Percentiles rank a stretch among this genome's conserved stretches.
phyloP scores from a whole-genome alignment of 2,329 filamentous ascomycete genomes.

The Colletotrichum abscissum region DNA sequence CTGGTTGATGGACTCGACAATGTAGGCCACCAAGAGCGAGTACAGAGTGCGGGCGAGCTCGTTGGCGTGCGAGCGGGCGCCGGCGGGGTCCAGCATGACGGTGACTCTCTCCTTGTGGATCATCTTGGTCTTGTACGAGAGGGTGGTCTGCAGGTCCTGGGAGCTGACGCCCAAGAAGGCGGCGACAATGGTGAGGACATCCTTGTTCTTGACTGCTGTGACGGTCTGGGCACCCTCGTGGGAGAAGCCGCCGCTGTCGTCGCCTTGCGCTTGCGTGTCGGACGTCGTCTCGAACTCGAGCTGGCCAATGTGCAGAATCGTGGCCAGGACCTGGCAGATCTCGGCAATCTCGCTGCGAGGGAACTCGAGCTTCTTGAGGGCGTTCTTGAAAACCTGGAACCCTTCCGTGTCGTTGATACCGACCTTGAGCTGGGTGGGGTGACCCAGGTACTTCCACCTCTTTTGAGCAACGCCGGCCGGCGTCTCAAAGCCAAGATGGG shows the following conservation, averaged over 20 bases:
- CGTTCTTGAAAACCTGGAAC: slow-evolving; percentile 98
- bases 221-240: slow-evolving; percentile 90
- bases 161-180: slow-evolving; percentile 93
- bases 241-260: slow-evolving; percentile 96
- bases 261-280: slow-evolving; percentile 80
- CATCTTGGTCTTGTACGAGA: slow-evolving; percentile 97
- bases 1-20: slow-evolving; percentile 94
- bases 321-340: slow-evolving; percentile 93
- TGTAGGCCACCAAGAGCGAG: slow-evolving; percentile 90
- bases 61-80: slow-evolving; percentile 91
- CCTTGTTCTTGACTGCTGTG: slow-evolving; percentile 93
- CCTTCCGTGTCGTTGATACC: slow-evolving; percentile 96
- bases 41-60: slow-evolving; percentile 94
- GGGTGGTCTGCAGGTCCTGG: slow-evolving; percentile 83
- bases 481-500: slow-evolving; percentile 77
- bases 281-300: slow-evolving; percentile 90
- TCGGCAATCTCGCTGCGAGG: slow-evolving; percentile 93
- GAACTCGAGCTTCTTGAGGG: slow-evolving; percentile 93
- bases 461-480: slow-evolving; percentile 67
- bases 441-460: slow-evolving; percentile 95
- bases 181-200: slow-evolving; percentile 85
- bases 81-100: slow-evolving; percentile 93
- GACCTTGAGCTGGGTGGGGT: slow-evolving; percentile 96
- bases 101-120: slow-evolving; percentile 97
- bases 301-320: slow-evolving; percentile 97